These are phyloP conservation scores for Cryptococcus sp. DNA, from an alignment of 1,284 basidiomycete genomes.

Conservation along the genomic window DNA sequence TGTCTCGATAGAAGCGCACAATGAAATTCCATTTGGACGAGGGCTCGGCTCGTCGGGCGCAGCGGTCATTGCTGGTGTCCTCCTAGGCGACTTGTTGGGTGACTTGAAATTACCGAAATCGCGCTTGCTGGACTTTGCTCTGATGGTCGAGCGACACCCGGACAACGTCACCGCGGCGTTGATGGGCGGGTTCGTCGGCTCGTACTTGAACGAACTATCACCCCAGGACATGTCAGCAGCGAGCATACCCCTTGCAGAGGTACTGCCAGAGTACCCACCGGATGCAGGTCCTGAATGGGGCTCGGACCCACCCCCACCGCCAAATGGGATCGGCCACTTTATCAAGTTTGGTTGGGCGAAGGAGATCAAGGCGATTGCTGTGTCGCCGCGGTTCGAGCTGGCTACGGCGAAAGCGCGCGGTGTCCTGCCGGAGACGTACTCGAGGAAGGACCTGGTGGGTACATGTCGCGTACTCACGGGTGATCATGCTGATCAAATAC, in stretches of 20 bases:
- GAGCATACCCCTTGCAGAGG: constrained; percentile 91
- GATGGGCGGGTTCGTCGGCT: constrained; percentile 97
- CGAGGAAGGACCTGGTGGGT: constrained; percentile 86
- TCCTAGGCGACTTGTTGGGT: constrained; percentile 84
- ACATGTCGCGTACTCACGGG: neutral
- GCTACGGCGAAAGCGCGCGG: constrained; percentile 92
- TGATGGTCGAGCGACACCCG: constrained; percentile 99
- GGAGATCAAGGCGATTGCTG: constrained; percentile 88
- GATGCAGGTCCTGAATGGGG: constrained; percentile 94
- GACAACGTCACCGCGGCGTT: constrained; percentile 99
- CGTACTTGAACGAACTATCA: constrained; percentile 84
- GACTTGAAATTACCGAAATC: constrained; percentile 67
- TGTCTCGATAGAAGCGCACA: constrained; percentile 73
- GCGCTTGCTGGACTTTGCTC: constrained; percentile 88
- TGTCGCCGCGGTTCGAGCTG: constrained; percentile 94
- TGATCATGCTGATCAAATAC: neutral
- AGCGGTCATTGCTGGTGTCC: constrained; percentile 93
- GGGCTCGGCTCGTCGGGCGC: constrained; percentile 97
- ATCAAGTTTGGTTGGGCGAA: constrained; percentile 86
- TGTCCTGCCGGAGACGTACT: constrained; percentile 80
- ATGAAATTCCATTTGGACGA: constrained; percentile 96
- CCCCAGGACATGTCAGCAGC: constrained; percentile 73
- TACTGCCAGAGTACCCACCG: constrained; percentile 92
- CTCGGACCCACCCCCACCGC: constrained; percentile 79
- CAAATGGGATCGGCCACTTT: constrained; percentile 89